Base-by-base conservation (phyloP, 1,284 basidiomycete genomes). In the Mycosarcoma mackinlayi region DNA sequence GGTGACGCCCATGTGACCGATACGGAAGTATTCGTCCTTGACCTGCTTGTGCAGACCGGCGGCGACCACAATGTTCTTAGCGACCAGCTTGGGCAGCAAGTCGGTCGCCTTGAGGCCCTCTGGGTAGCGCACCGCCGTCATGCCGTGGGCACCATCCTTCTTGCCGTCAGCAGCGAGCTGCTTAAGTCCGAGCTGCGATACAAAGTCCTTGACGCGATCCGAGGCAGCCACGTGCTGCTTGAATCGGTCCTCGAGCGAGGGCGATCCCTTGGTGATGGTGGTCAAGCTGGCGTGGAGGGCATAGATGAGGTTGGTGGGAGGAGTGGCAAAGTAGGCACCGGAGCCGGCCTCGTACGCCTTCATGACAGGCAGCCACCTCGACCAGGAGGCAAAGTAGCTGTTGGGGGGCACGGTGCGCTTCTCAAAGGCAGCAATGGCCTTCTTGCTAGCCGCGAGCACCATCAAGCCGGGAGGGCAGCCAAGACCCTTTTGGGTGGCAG, bases 401-500 rank as follows among this genome's bases (percentile, higher is more conserved):
- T 88, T 86, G 14, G 90, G 86, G 3, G 91, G 91, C 1, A 88
- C 86, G 73, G 88, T 88, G 53, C 94, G 88, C 30, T 83, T 84
- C 79, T 92, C 87, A 55, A 89, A 89, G 6, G 89, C 88, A 87
- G 91, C 64, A 72, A 98, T 85, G 5, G 96, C 94, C 67, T 88
- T 88, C 77, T 89, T 87, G 80, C 91, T 92, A 4, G 90, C 93
- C 42, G 92, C 86, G 57, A 95, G 85, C 70, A 98, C 88, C 79
- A 91, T 92, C 31, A 98, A 86, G 53, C 95, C 95, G 16, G 95
- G 94, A n/a, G 96, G 96, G 8, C 90, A 89, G 38, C 94, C 92
- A 25, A 98, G 88, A 45, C 96, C 95, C 84, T 98, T 98, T 84
- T 98, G 95, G 59, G 91, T 92, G 11, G 94, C 95, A 14, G 91